Base-by-base conservation (phyloP, 257 asterid species). In the Ajuga chamaepitys region DNA sequence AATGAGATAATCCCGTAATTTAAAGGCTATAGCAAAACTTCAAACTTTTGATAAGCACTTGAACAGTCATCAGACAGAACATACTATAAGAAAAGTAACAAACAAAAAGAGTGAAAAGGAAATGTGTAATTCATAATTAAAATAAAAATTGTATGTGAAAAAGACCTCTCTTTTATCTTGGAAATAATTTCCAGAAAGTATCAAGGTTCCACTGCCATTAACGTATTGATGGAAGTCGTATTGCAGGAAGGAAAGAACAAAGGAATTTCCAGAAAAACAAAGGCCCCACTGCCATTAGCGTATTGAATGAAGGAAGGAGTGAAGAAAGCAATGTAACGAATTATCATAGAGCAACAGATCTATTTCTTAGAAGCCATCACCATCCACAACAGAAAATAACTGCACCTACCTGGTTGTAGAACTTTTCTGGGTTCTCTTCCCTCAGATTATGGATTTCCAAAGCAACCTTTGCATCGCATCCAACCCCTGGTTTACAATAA, bases 401-500 rank as follows among this genome's bases (percentile, higher is more conserved):
- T 22, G 35, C 60, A 57, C 30, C 54, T 75, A 94, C 97, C 97
- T 94, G 99, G 74, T 90, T 94, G 81, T 85, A 94, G 80, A 94
- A 94, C 81, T 94, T 94, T 55, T 94, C 99, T 6, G 99, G 99
- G 81, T 94, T 94, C 84, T 94, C 99, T 77, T 94, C 99, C 76
- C 97, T 86, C 74, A 94, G 67, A 77, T 94, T 94, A 78, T 94
- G 99, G 67, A 94, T 90, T 67, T 94, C 97, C 74, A 94, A 73
- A 74, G 99, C 97, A 82, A 94, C 99, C 82, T 94, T 94, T 45
- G 99, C 99, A 88, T 94, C 99, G 35, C 97, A 94, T 66, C 99
- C 99, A 72, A 94, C 97, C 78, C 99, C 99, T 94, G n/a, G n/a
- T n/a, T n/a, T n/a, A n/a, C n/a, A n/a, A n/a, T n/a, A n/a, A n/a